Evolutionary conservation across 768 basidiomycete genomes (phyloP), one percentile per base, ranked within the genome.

Genomic region (Amanita rubescens): DNA sequence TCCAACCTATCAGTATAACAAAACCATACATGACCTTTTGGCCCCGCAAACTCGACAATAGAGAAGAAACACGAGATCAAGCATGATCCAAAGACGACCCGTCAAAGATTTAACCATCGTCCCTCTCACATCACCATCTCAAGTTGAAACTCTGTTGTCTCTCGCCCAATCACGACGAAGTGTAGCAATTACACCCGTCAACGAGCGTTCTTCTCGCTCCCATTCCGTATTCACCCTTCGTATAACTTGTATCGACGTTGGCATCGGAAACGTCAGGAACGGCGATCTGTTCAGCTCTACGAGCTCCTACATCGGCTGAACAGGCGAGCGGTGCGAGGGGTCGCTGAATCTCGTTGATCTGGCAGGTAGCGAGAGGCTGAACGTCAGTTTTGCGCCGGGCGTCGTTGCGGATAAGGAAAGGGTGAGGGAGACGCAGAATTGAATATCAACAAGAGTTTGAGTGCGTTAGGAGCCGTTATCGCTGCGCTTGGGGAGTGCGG

Each of bases 121-220:
- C 43, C 78, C 80, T 2, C 78, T 95, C 19, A 74, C 75, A 27
- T 87, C 87, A 2, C 76, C 93, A 2, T 75, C 81, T 1, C 89
- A 94, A 67, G 93, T 94, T 37, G 77, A 81, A 12, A 70, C 79
- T 0, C 79, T 96, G 19, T 79, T 95, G 43, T 70, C 80, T 20
- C 68, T 81, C 20, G 94, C 94, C 2, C 85, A 92, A 61, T 82
- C 82, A 1, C 79, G 92, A 37, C 76, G 94, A 22, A 89, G 87
- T 1, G 91, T 94, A 1, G 94, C 94, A 0, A 85, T 91, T 9
- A 96, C 94, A 10, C 76, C 94, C n/a, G 91, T 96, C 85, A 95
- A 95, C n/a, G 94, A 95, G 69, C 87, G 93, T 51, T 92, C 89
- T 0, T 94, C 91, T 5, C 89, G 94, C 48, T 92, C 89, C 0